A percentile compares a stretch with the other conserved stretches of the same genome.
Evolutionary conservation across 768 basidiomycete genomes (phyloP).

Genomic region (Amyloporia xantha): DNA sequence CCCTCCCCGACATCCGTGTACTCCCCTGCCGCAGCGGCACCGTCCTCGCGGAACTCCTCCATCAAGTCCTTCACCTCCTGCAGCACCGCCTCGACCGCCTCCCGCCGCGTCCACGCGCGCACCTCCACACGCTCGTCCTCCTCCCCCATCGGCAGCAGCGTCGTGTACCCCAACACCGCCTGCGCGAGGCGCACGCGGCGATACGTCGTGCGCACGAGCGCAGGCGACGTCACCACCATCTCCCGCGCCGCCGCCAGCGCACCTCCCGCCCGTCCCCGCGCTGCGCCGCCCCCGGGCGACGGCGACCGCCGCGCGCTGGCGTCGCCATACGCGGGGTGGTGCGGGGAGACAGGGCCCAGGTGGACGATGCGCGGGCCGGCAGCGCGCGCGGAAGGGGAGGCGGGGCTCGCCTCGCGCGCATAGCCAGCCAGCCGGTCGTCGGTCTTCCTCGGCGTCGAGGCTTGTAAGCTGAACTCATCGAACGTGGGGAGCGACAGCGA

Average conservation of each 20-base stretch:
- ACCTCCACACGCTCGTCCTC: slow-evolving; percentile 19
- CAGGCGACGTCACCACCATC: slow-evolving; percentile 41
- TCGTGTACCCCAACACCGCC: slow-evolving; percentile 54
- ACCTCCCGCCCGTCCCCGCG: slow-evolving; percentile 3
- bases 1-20: slow-evolving; percentile 9
- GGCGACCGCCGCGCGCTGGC: not conserved
- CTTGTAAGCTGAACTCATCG: slow-evolving; percentile 14
- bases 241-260: slow-evolving; percentile 26
- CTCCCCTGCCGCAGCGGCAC: not conserved
- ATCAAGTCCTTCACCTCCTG: slow-evolving; percentile 51
- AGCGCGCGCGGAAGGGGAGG: slow-evolving; percentile 28
- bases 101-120: slow-evolving; percentile 45
- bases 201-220: slow-evolving; percentile 53
- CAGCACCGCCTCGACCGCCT: slow-evolving; percentile 45
- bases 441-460: slow-evolving; percentile 13
- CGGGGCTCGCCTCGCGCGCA: slow-evolving; percentile 32
- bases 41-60: slow-evolving; percentile 44
- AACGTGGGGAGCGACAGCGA: slow-evolving; percentile 14
- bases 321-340: slow-evolving; percentile 1
- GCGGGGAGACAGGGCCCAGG: slow-evolving; percentile 48
- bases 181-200: slow-evolving; percentile 57
- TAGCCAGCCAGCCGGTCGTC: slow-evolving; percentile 34
- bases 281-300: slow-evolving; percentile 1
- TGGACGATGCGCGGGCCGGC: slow-evolving; percentile 50
- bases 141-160: slow-evolving; percentile 40